Conservation (phyloP, 164 flowering plant genomes). For the Paratinospora sagittata region DNA sequence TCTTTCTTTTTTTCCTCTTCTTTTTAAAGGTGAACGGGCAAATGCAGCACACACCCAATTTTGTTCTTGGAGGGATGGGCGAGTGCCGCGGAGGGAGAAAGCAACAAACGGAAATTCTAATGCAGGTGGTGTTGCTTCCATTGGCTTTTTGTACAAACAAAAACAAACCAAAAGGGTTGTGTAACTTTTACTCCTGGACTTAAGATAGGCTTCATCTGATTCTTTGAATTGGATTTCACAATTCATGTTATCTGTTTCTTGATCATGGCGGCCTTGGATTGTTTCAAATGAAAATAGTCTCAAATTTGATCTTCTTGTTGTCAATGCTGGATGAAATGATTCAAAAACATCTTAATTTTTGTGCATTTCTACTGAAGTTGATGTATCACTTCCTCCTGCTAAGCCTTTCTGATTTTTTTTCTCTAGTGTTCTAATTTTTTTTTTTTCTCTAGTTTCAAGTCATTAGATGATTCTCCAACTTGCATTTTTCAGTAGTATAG, state of each 20-base stretch:
- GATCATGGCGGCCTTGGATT: neutral
- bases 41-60: conserved; percentile 1
- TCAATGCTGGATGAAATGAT: no score
- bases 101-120: no score
- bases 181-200: neutral
- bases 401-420: no score
- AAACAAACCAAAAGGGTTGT: neutral
- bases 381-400: no score
- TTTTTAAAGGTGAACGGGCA: neutral
- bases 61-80: neutral
- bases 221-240: neutral
- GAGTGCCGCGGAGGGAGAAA: no score
- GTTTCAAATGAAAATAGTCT: neutral
- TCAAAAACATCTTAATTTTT: no score
- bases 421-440: no score
- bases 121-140: neutral
- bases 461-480: no score
- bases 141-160: conserved; percentile 2
- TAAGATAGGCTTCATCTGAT: neutral
- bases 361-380: no score
- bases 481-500: no score
- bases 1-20: neutral
- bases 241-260: neutral
- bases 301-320: neutral
- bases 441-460: no score